A percentile compares a stretch with the other conserved stretches of the same genome.
These are phyloP conservation scores for Umbellularia californica DNA, from an alignment of 164 flowering plant genomes.

Conservation along the genomic window DNA sequence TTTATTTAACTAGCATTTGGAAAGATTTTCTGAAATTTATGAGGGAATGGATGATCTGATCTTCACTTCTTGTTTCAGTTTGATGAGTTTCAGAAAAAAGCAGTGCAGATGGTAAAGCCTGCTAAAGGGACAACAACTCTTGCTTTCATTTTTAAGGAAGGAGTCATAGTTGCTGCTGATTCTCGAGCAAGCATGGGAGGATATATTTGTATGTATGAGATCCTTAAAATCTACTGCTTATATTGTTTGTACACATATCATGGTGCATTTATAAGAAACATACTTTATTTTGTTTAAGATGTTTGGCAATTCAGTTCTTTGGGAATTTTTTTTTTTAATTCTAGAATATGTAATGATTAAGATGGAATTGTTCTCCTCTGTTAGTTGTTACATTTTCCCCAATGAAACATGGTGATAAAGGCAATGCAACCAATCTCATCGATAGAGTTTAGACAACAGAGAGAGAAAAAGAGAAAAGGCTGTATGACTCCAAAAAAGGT, in stretches of 20 bases:
- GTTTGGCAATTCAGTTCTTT: background rate
- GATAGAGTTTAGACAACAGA: too few species aligned
- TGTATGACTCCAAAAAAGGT: too few species aligned
- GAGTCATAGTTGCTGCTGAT: constrained; percentile 99
- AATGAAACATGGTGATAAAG: too few species aligned
- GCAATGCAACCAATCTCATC: too few species aligned
- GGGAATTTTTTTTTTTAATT: background rate
- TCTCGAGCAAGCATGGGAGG: constrained; percentile 99
- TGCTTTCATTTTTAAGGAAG: constrained; percentile 95
- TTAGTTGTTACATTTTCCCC: too few species aligned
- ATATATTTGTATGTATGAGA: constrained; percentile 62
- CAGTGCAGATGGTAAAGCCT: constrained; percentile 91
- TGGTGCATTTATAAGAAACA: background rate
- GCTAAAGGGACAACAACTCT: constrained; percentile 97
- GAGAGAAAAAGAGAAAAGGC: too few species aligned
- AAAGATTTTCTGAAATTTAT: background rate
- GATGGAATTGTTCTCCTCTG: too few species aligned
- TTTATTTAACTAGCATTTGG: too few species aligned
- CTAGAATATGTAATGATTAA: too few species aligned
- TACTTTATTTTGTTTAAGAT: too few species aligned
- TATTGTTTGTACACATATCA: background rate
- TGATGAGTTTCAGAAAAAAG: constrained; percentile 85
- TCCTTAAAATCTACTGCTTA: background rate
- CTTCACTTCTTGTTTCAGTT: constrained; percentile 43
- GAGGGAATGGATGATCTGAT: background rate